Conservation (phyloP, 495 filamentous ascomycete species). For the Penicillium fimorum region DNA sequence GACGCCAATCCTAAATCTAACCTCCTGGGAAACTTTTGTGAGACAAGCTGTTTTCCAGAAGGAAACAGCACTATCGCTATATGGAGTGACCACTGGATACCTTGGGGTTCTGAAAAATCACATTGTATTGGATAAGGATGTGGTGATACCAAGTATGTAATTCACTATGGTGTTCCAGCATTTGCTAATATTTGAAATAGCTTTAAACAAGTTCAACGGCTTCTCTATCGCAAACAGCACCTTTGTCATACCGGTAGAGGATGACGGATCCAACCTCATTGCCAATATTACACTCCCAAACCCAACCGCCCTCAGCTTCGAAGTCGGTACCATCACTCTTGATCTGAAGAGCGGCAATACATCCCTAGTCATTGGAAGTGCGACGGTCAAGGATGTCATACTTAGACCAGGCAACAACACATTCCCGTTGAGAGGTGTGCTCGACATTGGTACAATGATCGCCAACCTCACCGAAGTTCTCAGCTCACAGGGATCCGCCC, state of each 20-base stretch:
- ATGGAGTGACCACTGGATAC: constrained; percentile 30
- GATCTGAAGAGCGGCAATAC: constrained; percentile 31
- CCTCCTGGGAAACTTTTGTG: constrained; percentile 34
- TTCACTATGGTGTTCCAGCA: not conserved
- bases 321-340: constrained; percentile 35
- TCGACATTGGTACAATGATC: constrained; percentile 32
- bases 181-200: constrained; percentile 14
- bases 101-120: constrained; percentile 33
- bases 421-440: constrained; percentile 43
- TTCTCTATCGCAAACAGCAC: constrained; percentile 31
- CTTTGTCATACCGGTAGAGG: constrained; percentile 25
- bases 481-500: constrained; percentile 21
- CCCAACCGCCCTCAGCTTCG: constrained; percentile 32
- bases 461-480: constrained; percentile 29
- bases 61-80: constrained; percentile 26
- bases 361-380: constrained; percentile 46
- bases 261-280: constrained; percentile 37
- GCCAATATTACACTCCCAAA: constrained; percentile 41
- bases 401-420: constrained; percentile 60
- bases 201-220: constrained; percentile 30
- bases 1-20: constrained; percentile 28
- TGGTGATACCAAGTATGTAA: constrained; percentile 30
- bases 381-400: constrained; percentile 53
- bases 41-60: constrained; percentile 28
- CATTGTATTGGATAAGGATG: constrained; percentile 35